Base-by-base conservation (phyloP, 2,329 filamentous ascomycete genomes). In the Fusarium haematococcum region DNA sequence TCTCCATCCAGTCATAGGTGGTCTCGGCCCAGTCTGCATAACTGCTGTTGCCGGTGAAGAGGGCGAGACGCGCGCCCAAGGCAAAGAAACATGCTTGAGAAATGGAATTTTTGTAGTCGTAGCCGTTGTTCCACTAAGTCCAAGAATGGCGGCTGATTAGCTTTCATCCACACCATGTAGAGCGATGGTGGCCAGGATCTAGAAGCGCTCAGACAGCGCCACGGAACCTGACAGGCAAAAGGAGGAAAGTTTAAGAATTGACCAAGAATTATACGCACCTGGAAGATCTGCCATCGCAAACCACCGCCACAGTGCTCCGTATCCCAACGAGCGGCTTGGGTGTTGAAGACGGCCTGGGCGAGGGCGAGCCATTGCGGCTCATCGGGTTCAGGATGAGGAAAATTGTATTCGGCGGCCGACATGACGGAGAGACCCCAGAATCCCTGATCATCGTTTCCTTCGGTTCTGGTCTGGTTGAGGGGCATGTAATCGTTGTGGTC, bases 241-340 rank as follows among this genome's bases (percentile, higher is more conserved):
- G 23, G 50, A 20, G 10, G 61, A n/a, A 27, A 59, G 27, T n/a
- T 32, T 13, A 54, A 48, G 43, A 5, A 25, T 4, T n/a, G 33
- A 18, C 8, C 20, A n/a, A 35, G 27, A 20, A 8, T 20, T 61
- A 33, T 20, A 70, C 64, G 52, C 18, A 75, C 73, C 62, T 89
- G 87, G 80, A 93, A 96, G 57, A 97, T 95, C 83, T 97, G 95
- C 94, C 94, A 96, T 71, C 93, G 89, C 60, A 97, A 81, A 7
- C 94, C 95, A 45, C 94, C 94, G n/a, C 86, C 87, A 76, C 94
- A 97, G 61, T 89, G 84, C 1, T 86, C 82, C 1, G 81, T 85
- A 71, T 95, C 93, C 94, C 94, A 97, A 41, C 94, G 90, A 32
- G 86, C 85, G 3, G 90, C 91, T 78, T 96, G 94, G 3, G 91